Conservation (phyloP, 1,284 basidiomycete genomes). For the Xerocomus minutiporus region DNA sequence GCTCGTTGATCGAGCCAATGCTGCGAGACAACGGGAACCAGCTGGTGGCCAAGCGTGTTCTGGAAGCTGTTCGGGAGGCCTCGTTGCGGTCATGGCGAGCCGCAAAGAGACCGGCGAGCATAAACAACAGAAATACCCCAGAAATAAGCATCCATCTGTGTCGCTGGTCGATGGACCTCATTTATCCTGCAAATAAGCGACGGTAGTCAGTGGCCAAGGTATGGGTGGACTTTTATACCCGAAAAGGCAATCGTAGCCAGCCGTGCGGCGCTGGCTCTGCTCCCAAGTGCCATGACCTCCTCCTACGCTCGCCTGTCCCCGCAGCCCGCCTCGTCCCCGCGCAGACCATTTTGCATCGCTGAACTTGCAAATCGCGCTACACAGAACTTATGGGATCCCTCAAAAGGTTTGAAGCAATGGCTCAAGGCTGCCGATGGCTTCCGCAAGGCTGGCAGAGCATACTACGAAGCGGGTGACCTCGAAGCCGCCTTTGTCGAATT, state of each 20-base stretch:
- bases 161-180: conserved; percentile 20
- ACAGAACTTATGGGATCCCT: conserved; percentile 32
- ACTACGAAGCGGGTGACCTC: conserved; percentile 27
- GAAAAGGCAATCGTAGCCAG: conserved; percentile 23
- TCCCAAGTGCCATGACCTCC: conserved; percentile 25
- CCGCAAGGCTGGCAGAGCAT: conserved; percentile 30
- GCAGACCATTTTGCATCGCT: conserved; percentile 33
- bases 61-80: conserved; percentile 4
- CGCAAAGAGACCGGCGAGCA: conserved; percentile 52
- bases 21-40: conserved; percentile 17
- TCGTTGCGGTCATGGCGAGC: conserved; percentile 30
- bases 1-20: conserved; percentile 35
- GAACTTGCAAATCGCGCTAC: conserved; percentile 37
- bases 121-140: conserved; percentile 49
- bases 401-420: conserved; percentile 35
- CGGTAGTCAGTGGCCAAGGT: conserved; percentile 4
- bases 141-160: conserved; percentile 43
- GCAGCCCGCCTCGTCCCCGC: conserved; percentile 18
- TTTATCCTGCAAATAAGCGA: conserved; percentile 1
- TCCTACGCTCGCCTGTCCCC: conserved; percentile 23
- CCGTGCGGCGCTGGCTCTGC: conserved; percentile 9
- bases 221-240: not conserved
- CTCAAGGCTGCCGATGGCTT: conserved; percentile 36
- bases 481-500: conserved; percentile 38
- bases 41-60: conserved; percentile 14